phyloP scores from a whole-genome alignment of 495 filamentous ascomycete species.

The Hypoxylon cercidicola region DNA sequence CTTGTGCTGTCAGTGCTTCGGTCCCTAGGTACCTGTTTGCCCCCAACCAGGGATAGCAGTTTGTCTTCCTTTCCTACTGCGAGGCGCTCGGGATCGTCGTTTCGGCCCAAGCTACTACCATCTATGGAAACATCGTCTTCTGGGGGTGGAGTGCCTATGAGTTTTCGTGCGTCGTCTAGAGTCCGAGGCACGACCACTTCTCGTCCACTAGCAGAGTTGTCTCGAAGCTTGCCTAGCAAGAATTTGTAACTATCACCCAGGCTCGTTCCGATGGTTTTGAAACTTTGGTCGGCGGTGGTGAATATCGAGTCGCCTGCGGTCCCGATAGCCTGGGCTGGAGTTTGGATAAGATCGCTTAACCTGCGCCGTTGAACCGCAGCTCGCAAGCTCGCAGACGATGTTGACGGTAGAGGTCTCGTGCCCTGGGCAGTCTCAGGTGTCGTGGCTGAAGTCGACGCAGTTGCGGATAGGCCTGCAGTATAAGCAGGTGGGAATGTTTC shows the following conservation, averaged over 20 bases:
- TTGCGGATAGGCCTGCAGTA: constrained; percentile 54
- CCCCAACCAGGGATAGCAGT: constrained; percentile 70
- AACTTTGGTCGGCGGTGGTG: constrained; percentile 84
- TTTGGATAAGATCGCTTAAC: constrained; percentile 84
- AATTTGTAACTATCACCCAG: constrained; percentile 94
- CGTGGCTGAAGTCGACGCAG: constrained; percentile 46
- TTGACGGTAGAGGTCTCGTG: constrained; percentile 50
- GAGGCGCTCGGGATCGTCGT: constrained; percentile 47
- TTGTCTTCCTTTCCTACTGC: constrained; percentile 62
- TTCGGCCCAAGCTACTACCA: constrained; percentile 57
- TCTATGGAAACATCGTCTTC: constrained; percentile 63
- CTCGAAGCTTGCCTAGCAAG: constrained; percentile 86
- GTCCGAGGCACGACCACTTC: constrained; percentile 79
- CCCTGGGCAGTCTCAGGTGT: constrained; percentile 51
- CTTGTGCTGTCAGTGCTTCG: constrained; percentile 79
- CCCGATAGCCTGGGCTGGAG: constrained; percentile 79
- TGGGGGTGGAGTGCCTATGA: constrained; percentile 76
- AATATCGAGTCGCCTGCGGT: constrained; percentile 86
- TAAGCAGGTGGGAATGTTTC: constrained; percentile 63
- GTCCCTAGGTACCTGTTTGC: constrained; percentile 70
- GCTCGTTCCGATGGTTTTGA: constrained; percentile 89
- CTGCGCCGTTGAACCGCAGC: constrained; percentile 66
- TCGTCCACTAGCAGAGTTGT: constrained; percentile 62
- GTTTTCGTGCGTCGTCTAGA: constrained; percentile 87
- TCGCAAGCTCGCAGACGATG: constrained; percentile 51